phyloP scores from a whole-genome alignment of 108 stramenopile genomes.

The Fragilariopsis cylindrus region DNA sequence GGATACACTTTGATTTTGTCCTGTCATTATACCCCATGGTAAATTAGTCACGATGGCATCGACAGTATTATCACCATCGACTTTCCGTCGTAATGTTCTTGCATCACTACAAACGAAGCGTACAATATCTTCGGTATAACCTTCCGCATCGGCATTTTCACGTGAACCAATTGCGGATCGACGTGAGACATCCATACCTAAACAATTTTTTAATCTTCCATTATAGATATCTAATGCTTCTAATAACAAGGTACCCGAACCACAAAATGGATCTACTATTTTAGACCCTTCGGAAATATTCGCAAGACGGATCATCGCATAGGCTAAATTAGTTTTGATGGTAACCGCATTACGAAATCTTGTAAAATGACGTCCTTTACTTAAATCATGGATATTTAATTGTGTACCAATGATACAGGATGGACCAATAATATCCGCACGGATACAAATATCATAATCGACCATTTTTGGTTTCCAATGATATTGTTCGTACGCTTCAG shows the following conservation, averaged over 20 bases:
- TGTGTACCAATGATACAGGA: slow-evolving; percentile 63
- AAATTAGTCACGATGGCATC: slow-evolving; percentile 63
- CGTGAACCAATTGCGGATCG: slow-evolving; percentile 56
- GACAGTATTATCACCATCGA: slow-evolving; percentile 54
- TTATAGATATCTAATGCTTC: slow-evolving; percentile 67
- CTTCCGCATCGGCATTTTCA: slow-evolving; percentile 60
- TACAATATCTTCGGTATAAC: slow-evolving; percentile 29
- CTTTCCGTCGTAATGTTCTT: slow-evolving; percentile 48
- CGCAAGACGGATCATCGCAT: slow-evolving; percentile 62
- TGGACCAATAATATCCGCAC: slow-evolving; percentile 57
- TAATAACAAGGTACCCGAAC: slow-evolving; percentile 77
- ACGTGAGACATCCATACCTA: slow-evolving; percentile 70
- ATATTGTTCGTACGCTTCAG: slow-evolving; percentile 42
- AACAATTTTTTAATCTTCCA: slow-evolving; percentile 27
- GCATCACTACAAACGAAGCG: slow-evolving; percentile 69
- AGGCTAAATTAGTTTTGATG: slow-evolving; percentile 74
- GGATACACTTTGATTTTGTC: slow-evolving; percentile 53
- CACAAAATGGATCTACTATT: slow-evolving; percentile 82
- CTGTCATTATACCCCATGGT: slow-evolving; percentile 76
- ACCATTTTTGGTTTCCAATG: slow-evolving; percentile 59
- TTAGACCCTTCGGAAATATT: slow-evolving; percentile 46
- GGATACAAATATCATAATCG: slow-evolving; percentile 61
- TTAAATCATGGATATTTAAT: slow-evolving; percentile 62
- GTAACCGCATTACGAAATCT: slow-evolving; percentile 70
- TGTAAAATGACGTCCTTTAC: slow-evolving; percentile 61